phyloP scores from a whole-genome alignment of 345 rosid species.

The Lepidium aucheri region DNA sequence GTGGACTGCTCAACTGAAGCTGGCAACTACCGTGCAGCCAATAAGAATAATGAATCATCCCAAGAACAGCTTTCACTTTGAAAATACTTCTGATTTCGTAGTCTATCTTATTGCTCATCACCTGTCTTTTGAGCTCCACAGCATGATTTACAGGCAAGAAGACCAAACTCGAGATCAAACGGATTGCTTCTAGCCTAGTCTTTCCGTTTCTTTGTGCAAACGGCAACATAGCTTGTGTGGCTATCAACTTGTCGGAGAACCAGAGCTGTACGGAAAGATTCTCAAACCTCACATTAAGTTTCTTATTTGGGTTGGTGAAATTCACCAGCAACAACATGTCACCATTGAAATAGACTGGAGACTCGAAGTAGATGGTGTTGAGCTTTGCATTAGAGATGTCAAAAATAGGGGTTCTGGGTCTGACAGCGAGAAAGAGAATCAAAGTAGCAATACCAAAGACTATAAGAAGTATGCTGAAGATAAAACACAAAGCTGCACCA shows the following conservation, averaged over 20 bases:
- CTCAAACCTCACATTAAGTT: constrained; percentile 59
- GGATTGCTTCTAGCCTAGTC: constrained; percentile 46
- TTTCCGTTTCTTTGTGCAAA: constrained; percentile 52
- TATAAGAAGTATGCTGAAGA: constrained; percentile 71
- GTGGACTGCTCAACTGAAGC: constrained; percentile 63
- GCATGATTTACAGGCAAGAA: constrained; percentile 56
- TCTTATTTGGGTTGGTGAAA: constrained; percentile 73
- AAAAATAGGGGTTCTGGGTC: constrained; percentile 60
- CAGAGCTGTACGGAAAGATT: constrained; percentile 49
- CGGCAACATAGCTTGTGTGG: constrained; percentile 52
- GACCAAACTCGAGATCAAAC: constrained; percentile 66
- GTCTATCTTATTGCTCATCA: constrained; percentile 44
- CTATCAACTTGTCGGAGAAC: constrained; percentile 50
- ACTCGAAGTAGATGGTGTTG: constrained; percentile 65
- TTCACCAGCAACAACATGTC: constrained; percentile 57
- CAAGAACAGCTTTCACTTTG: constrained; percentile 60
- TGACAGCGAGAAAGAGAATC: constrained; percentile 52
- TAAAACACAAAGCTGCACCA: constrained; percentile 57
- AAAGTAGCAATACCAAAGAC: constrained; percentile 70
- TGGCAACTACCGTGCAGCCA: constrained; percentile 74
- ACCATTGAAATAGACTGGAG: constrained; percentile 74
- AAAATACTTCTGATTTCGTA: constrained; percentile 60
- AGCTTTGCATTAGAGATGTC: constrained; percentile 69
- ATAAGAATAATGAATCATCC: constrained; percentile 63
- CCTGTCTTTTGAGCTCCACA: constrained; percentile 61